These are phyloP conservation scores for Venturia effusa DNA, from an alignment of 2,329 filamentous ascomycete species.

Conservation along the genomic window DNA sequence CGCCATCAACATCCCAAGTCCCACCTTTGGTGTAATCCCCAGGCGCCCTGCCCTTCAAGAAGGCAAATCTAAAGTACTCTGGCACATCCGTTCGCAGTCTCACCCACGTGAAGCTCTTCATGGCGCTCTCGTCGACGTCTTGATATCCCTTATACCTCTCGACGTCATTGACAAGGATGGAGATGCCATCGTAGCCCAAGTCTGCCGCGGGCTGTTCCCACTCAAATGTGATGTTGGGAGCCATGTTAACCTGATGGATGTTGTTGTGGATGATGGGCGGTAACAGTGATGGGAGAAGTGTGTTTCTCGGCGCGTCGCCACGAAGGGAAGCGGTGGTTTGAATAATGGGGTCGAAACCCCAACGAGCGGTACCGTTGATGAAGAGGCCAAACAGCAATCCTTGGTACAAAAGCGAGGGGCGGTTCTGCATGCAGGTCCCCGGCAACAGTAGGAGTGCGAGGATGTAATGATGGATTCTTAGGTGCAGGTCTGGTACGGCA, in stretches of 20 bases:
- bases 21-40: conserved; percentile 70
- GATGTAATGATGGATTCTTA: conserved; percentile 94
- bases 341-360: conserved; percentile 84
- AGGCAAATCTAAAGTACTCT: conserved; percentile 72
- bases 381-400: conserved; percentile 84
- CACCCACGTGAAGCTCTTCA: conserved; percentile 47
- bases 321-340: conserved; percentile 68
- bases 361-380: conserved; percentile 84
- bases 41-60: conserved; percentile 52
- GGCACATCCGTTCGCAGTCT: conserved; percentile 36
- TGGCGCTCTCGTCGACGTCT: conserved; percentile 38
- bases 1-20: conserved; percentile 51
- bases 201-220: conserved; percentile 26
- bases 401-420: conserved; percentile 76
- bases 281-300: conserved; percentile 43
- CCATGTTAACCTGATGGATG: conserved; percentile 29
- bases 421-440: conserved; percentile 79
- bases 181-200: conserved; percentile 56
- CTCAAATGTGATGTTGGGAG: conserved; percentile 52
- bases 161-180: conserved; percentile 75
- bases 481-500: conserved; percentile 60
- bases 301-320: conserved; percentile 42
- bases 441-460: conserved; percentile 77
- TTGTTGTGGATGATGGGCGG: conserved; percentile 31
- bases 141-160: conserved; percentile 64